Percentiles rank a stretch among this genome's conserved stretches.
Conservation (phyloP, 225 moss, liverwort and hornwort genomes). For the Asterella californica region DNA sequence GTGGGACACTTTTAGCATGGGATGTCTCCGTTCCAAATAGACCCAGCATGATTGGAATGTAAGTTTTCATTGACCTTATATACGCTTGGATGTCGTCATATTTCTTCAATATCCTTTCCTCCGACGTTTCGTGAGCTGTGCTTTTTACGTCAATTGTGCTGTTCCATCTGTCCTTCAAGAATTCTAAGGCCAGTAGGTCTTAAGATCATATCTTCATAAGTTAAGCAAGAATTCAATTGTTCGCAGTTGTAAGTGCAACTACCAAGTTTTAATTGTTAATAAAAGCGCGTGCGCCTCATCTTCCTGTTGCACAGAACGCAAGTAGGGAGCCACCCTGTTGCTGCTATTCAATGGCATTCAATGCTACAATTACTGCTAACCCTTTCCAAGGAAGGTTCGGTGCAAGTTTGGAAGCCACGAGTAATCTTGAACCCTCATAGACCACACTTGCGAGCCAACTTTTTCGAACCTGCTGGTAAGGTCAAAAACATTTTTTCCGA, state of each 20-base stretch:
- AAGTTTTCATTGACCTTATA: conserved; percentile 21
- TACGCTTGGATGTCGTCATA: background rate
- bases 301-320: conserved; percentile 55
- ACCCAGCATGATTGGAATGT: conserved; percentile 95
- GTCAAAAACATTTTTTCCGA: background rate
- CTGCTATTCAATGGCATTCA: conserved; percentile 87
- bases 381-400: conserved; percentile 82
- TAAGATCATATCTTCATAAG: background rate
- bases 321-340: conserved; percentile 71
- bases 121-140: background rate
- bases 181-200: background rate
- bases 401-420: conserved; percentile 90
- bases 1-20: conserved; percentile 98
- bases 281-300: background rate
- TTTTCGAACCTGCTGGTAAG: conserved; percentile 87
- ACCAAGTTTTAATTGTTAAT: background rate
- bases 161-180: background rate
- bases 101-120: no score
- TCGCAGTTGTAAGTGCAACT: background rate
- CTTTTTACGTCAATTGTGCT: background rate
- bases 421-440: conserved; percentile 75
- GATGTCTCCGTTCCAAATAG: conserved; percentile 92
- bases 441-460: conserved; percentile 80
- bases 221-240: background rate
- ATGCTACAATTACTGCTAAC: conserved; percentile 86